Evolutionary conservation across 2,329 filamentous ascomycete species (phyloP).

Genomic region (Sclerotinia spermophila): DNA sequence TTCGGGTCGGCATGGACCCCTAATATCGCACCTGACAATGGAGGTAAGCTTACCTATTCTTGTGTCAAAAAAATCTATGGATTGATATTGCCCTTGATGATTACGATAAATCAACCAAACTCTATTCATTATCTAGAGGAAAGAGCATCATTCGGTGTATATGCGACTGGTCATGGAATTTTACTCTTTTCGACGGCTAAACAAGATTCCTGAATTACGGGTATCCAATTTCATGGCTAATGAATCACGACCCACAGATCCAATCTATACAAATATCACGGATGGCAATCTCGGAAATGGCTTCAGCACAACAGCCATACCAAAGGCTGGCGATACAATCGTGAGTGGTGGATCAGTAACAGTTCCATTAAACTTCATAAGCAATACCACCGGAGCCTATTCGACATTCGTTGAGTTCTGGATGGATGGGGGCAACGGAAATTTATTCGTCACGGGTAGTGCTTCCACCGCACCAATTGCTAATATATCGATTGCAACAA

Average conservation of each 20-base stretch:
- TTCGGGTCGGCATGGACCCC: slow-evolving; percentile 4
- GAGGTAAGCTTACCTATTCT: not conserved
- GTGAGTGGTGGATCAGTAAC: slow-evolving; percentile 32
- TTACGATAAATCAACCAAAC: too few relatives aligned
- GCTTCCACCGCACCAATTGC: slow-evolving; percentile 35
- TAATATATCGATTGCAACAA: slow-evolving; percentile 35
- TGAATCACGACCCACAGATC: not conserved
- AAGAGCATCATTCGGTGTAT: not conserved
- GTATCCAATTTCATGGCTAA: not conserved
- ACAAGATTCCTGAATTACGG: not conserved
- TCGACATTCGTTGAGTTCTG: slow-evolving; percentile 34
- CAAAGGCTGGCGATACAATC: slow-evolving; percentile 9
- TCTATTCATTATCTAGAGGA: not conserved
- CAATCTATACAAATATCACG: slow-evolving; percentile 2
- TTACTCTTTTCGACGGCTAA: not conserved
- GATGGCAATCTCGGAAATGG: slow-evolving; percentile 8
- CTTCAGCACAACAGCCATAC: slow-evolving; percentile 7
- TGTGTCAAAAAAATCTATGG: too few relatives aligned
- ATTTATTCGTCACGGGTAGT: slow-evolving; percentile 31
- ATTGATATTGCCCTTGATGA: too few relatives aligned
- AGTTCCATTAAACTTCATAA: slow-evolving; percentile 33
- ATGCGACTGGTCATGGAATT: not conserved
- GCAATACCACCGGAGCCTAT: slow-evolving; percentile 34
- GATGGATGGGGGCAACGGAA: slow-evolving; percentile 33
- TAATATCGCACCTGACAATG: slow-evolving; percentile 3